Evolutionary conservation across 768 basidiomycete species (phyloP).

Genomic region (Agaricus blazei): DNA sequence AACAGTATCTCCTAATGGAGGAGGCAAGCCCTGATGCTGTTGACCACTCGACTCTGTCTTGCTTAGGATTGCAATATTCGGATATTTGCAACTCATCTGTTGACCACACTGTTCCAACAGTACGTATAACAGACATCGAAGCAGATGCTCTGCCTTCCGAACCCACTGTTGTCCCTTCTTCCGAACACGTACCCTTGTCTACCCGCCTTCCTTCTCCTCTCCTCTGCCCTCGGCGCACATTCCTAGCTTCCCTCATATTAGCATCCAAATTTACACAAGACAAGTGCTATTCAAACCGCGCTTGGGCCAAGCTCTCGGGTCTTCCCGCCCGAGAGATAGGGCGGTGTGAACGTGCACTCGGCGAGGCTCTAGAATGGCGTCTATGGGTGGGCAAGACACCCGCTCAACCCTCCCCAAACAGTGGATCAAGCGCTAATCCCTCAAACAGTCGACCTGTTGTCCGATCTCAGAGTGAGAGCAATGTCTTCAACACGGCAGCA

Average conservation of each 20-base stretch:
- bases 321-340: constrained; percentile 82
- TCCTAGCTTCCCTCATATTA: constrained; percentile 82
- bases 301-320: constrained; percentile 94
- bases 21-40: not conserved
- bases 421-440: constrained; percentile 14
- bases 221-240: constrained; percentile 83
- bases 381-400: constrained; percentile 83
- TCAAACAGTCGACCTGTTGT: constrained; percentile 31
- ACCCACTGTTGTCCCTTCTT: too few relatives aligned
- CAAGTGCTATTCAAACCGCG: constrained; percentile 87
- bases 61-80: too few relatives aligned
- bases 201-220: constrained; percentile 69
- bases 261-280: constrained; percentile 94
- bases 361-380: constrained; percentile 84
- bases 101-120: constrained; percentile 35
- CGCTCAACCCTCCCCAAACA: constrained; percentile 14
- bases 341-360: constrained; percentile 83
- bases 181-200: constrained; percentile 15
- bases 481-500: constrained; percentile 18
- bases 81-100: not conserved
- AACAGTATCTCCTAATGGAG: constrained; percentile 24
- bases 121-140: constrained; percentile 31
- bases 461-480: constrained; percentile 49
- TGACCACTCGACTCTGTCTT: constrained; percentile 5
- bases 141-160: not conserved